These are phyloP conservation scores for Saposhnikovia divaricata DNA, from an alignment of 129 eudicot species.

Conservation along the genomic window DNA sequence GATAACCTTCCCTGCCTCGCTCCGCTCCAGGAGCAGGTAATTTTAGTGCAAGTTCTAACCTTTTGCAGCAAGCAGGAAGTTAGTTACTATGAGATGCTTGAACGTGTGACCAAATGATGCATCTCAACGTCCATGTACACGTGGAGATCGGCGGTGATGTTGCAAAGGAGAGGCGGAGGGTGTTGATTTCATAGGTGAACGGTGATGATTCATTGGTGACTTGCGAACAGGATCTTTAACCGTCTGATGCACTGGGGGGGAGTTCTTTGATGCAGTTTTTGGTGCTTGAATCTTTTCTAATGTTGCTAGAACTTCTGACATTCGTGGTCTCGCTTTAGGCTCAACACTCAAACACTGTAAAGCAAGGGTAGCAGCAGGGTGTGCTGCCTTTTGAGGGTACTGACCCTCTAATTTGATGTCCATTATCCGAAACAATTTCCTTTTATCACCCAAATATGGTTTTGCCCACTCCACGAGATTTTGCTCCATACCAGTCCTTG, in stretches of 20 bases:
- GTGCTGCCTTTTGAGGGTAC: conserved; percentile 76
- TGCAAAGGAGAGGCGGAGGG: conserved; percentile 50
- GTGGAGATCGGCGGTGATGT: conserved; percentile 20
- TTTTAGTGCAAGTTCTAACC: not conserved
- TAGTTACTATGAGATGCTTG: not conserved
- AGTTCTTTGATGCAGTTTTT: conserved; percentile 27
- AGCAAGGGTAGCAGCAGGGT: conserved; percentile 59
- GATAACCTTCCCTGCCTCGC: not conserved
- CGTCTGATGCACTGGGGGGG: conserved; percentile 15
- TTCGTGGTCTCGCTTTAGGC: conserved; percentile 66
- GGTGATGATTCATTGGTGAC: conserved; percentile 49
- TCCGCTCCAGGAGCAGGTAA: not conserved
- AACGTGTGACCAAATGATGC: not conserved
- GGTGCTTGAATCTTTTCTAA: conserved; percentile 60
- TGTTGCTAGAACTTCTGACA: conserved; percentile 52
- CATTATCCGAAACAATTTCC: conserved; percentile 78
- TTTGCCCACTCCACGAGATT: conserved; percentile 88
- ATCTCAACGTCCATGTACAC: conserved; percentile 21
- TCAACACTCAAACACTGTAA: conserved; percentile 52
- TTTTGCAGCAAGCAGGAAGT: not conserved
- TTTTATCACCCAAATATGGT: conserved; percentile 74
- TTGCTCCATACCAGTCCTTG: conserved; percentile 57
- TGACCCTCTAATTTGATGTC: conserved; percentile 82
- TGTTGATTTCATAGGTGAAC: conserved; percentile 33
- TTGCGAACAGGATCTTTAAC: conserved; percentile 12